Conservation (phyloP, 495 filamentous ascomycete species). For the Podospora pseudopauciseta region DNA sequence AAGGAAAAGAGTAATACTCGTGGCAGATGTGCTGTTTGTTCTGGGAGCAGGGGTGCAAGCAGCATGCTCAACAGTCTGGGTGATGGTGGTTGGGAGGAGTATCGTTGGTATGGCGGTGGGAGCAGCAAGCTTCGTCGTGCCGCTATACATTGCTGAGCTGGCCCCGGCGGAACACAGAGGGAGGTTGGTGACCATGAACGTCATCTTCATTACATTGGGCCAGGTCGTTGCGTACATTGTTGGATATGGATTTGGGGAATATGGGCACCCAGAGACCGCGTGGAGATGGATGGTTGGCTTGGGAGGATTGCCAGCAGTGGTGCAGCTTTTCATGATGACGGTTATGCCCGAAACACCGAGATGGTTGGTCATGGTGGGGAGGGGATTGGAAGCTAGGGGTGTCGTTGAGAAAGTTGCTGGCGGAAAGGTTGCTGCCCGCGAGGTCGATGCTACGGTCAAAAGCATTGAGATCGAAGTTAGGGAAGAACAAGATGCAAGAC, state of each 20-base stretch:
- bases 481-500: slow-evolving; percentile 55
- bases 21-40: slow-evolving; percentile 75
- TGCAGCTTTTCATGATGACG: slow-evolving; percentile 63
- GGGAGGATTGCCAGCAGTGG: slow-evolving; percentile 69
- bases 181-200: slow-evolving; percentile 69
- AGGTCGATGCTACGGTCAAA: slow-evolving; percentile 56
- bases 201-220: slow-evolving; percentile 78
- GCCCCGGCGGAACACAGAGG: slow-evolving; percentile 73
- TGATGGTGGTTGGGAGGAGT: slow-evolving; percentile 75
- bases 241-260: slow-evolving; percentile 62
- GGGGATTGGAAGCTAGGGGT: slow-evolving; percentile 53
- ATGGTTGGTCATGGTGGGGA: slow-evolving; percentile 72
- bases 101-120: slow-evolving; percentile 82
- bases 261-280: slow-evolving; percentile 48
- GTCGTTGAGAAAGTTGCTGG: slow-evolving; percentile 66
- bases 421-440: slow-evolving; percentile 39
- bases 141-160: slow-evolving; percentile 82
- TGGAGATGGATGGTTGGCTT: slow-evolving; percentile 93
- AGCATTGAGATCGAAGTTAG: slow-evolving; percentile 66
- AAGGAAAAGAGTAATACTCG: slow-evolving; percentile 70
- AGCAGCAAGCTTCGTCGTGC: slow-evolving; percentile 75
- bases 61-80: slow-evolving; percentile 53
- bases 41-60: slow-evolving; percentile 72
- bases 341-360: slow-evolving; percentile 81
- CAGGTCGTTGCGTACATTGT: slow-evolving; percentile 83